Percentiles rank a stretch among this genome's conserved stretches.
These are phyloP conservation scores for Rugonectria rugulosa DNA, from an alignment of 2,329 filamentous ascomycete genomes.

Conservation along the genomic window DNA sequence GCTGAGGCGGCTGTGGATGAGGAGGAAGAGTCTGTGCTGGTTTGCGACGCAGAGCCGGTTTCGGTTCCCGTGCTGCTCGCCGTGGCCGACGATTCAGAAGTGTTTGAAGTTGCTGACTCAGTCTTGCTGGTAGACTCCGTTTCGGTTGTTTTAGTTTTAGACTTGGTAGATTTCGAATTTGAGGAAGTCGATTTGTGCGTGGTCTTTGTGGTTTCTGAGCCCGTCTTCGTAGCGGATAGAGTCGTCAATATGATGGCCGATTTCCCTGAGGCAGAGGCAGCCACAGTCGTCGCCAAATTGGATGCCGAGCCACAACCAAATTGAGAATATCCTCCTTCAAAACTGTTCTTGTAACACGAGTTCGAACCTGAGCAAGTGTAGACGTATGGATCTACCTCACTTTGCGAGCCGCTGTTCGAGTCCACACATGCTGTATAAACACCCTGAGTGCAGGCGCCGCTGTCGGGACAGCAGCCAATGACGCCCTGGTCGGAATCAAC, in stretches of 20 bases:
- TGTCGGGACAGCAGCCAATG: constrained; percentile 65
- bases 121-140: constrained; percentile 15
- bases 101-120: constrained; percentile 18
- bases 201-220: constrained; percentile 49
- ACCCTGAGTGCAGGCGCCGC: constrained; percentile 58
- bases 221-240: constrained; percentile 50
- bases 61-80: constrained; percentile 30
- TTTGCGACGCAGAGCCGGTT: constrained; percentile 27
- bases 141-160: constrained; percentile 2
- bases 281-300: constrained; percentile 57
- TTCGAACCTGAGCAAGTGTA: constrained; percentile 60
- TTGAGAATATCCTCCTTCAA: constrained; percentile 63
- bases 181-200: constrained; percentile 25
- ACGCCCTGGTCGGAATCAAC: constrained; percentile 57
- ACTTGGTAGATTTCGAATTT: constrained; percentile 7
- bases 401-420: constrained; percentile 56
- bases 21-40: constrained; percentile 23
- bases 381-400: constrained; percentile 62
- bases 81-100: constrained; percentile 24
- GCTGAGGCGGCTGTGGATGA: constrained; percentile 38
- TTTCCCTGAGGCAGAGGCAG: constrained; percentile 54
- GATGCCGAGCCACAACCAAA: constrained; percentile 63
- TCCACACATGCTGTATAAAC: constrained; percentile 67
- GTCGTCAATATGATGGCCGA: constrained; percentile 45
- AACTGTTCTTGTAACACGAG: constrained; percentile 64